Evolutionary conservation across 805 yeast genomes (phyloP).

Genomic region (Zygoascus bituminiphila): DNA sequence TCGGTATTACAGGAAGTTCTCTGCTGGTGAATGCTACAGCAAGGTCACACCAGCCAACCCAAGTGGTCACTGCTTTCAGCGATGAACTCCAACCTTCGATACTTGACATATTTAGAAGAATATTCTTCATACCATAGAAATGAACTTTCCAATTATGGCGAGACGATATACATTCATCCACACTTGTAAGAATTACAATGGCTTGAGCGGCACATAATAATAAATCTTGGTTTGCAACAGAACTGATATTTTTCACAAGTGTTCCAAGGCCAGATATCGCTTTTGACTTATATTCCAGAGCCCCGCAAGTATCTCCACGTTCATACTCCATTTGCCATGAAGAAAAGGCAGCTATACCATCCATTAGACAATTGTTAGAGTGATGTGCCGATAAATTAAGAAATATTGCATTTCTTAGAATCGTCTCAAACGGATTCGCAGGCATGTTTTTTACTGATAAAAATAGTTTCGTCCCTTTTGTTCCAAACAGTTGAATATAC

Average conservation of each 20-base stretch:
- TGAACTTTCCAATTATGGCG: slow-evolving; percentile 2
- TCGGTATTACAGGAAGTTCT: slow-evolving; percentile 1
- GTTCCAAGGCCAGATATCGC: neutral
- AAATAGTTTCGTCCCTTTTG: slow-evolving; percentile 1
- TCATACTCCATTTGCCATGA: slow-evolving; percentile 3
- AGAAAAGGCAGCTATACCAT: slow-evolving; percentile 1
- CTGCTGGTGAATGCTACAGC: slow-evolving; percentile 3
- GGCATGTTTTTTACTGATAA: neutral
- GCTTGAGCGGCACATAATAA: slow-evolving; percentile 2
- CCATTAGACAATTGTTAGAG: slow-evolving; percentile 3
- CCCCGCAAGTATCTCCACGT: neutral
- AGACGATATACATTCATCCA: slow-evolving; percentile 1
- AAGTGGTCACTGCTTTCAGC: neutral
- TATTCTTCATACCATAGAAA: slow-evolving; percentile 2
- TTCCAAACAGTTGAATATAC: neutral
- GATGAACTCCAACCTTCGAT: neutral
- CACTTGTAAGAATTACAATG: slow-evolving; percentile 1
- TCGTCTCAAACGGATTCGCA: neutral
- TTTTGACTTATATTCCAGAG: slow-evolving; percentile 1
- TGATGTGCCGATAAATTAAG: slow-evolving; percentile 1
- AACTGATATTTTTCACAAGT: neutral
- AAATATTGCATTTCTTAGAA: neutral
- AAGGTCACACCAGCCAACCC: slow-evolving; percentile 3
- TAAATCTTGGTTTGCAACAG: neutral
- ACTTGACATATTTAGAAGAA: slow-evolving; percentile 1